phyloP scores from a whole-genome alignment of 805 yeast species.

The Metschnikowia reukaufii region DNA sequence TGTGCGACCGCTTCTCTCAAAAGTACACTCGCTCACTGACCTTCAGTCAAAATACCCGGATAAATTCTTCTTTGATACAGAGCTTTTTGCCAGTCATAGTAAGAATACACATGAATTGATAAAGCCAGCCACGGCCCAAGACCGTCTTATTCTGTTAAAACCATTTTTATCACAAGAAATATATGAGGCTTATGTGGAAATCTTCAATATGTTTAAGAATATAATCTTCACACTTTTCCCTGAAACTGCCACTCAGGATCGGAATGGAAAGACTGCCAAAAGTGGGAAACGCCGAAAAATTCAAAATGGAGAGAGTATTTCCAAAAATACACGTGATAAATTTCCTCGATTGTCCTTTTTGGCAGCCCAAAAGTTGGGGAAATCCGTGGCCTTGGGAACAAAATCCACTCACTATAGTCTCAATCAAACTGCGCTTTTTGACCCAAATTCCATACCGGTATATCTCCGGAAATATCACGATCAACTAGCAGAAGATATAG shows the following conservation, averaged over 20 bases:
- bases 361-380: conserved; percentile 32
- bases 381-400: conserved; percentile 34
- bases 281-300: neutral
- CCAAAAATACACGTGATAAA: neutral
- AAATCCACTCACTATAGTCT: conserved; percentile 35
- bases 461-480: conserved; percentile 23
- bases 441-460: conserved; percentile 26
- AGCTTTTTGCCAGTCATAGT: conserved; percentile 1
- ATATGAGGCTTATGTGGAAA: conserved; percentile 30
- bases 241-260: neutral
- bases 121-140: conserved; percentile 20
- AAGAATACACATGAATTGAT: neutral
- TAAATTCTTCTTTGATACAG: conserved; percentile 13
- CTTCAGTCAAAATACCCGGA: conserved; percentile 28
- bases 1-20: conserved; percentile 37
- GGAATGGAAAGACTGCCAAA: neutral
- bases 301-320: neutral
- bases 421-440: conserved; percentile 29
- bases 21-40: conserved; percentile 36
- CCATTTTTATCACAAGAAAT: conserved; percentile 30
- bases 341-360: conserved; percentile 23
- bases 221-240: conserved; percentile 22
- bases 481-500: conserved; percentile 34
- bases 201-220: conserved; percentile 31
- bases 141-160: conserved; percentile 27